These are phyloP conservation scores for Cercospora sesami DNA, from an alignment of 2,329 filamentous ascomycete genomes.

Conservation along the genomic window DNA sequence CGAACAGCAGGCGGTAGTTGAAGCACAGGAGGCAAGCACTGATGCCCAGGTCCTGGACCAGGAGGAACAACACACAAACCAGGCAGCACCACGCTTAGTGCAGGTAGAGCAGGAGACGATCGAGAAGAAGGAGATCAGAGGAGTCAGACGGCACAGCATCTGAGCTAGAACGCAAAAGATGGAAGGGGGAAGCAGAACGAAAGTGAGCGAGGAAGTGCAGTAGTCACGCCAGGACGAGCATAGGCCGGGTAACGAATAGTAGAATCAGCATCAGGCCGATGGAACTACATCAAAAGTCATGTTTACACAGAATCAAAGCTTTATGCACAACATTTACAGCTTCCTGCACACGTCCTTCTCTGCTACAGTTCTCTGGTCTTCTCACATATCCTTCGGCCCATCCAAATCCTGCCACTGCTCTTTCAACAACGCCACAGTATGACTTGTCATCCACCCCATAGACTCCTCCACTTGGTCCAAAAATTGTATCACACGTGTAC, in stretches of 20 bases:
- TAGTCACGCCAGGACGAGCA: neutral
- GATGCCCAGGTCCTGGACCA: no score
- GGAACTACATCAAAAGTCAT: neutral
- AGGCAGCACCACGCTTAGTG: no score
- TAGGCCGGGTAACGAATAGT: neutral
- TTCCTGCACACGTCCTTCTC: no score
- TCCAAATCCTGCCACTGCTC: slow-evolving; percentile 31
- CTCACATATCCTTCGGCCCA: slow-evolving; percentile 9
- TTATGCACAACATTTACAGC: no score
- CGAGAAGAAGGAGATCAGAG: neutral
- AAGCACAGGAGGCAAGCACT: no score
- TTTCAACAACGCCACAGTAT: slow-evolving; percentile 23
- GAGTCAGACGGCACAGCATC: neutral
- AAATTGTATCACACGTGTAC: slow-evolving; percentile 22
- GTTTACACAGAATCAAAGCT: neutral
- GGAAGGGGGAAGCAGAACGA: neutral
- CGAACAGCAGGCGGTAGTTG: no score
- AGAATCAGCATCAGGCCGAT: neutral
- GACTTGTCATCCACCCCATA: slow-evolving; percentile 27
- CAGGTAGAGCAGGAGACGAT: neutral
- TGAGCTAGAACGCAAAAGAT: neutral
- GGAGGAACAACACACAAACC: no score
- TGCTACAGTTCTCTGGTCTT: neutral
- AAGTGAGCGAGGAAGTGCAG: neutral
- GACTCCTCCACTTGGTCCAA: slow-evolving; percentile 21